Evolutionary conservation across 2,329 filamentous ascomycete genomes (phyloP).

Genomic region (Dactylellina parvicollis): DNA sequence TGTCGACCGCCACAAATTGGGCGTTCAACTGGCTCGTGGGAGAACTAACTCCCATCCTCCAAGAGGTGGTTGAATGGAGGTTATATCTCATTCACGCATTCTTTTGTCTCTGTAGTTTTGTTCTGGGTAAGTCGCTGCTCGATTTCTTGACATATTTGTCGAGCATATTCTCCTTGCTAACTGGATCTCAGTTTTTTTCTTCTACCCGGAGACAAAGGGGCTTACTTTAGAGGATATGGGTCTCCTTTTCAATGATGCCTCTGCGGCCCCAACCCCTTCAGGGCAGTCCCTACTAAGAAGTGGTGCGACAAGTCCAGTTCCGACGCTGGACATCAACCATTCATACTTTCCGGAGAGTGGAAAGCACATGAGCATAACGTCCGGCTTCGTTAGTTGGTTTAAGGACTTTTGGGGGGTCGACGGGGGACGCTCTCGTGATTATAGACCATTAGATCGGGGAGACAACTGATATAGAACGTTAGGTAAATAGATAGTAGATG

Average conservation of each 20-base stretch:
- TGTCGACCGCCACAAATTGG: conserved; percentile 97
- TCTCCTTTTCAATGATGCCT: conserved; percentile 81
- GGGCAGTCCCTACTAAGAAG: conserved; percentile 60
- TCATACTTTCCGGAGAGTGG: conserved; percentile 56
- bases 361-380: conserved; percentile 10
- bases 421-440: conserved; percentile 62
- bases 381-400: conserved; percentile 76
- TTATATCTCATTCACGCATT: conserved; percentile 95
- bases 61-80: conserved; percentile 91
- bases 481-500: background rate
- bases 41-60: conserved; percentile 90
- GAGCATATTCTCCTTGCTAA: conserved; percentile 32
- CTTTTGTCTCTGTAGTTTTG: conserved; percentile 93
- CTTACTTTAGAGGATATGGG: conserved; percentile 98
- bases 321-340: conserved; percentile 78
- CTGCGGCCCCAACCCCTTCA: conserved; percentile 59
- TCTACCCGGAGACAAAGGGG: conserved; percentile 96
- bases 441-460: conserved; percentile 60
- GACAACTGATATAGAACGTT: conserved; percentile 54
- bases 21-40: conserved; percentile 98
- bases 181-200: conserved; percentile 79
- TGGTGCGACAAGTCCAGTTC: conserved; percentile 75
- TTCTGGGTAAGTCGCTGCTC: conserved; percentile 80
- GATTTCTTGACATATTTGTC: background rate
- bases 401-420: conserved; percentile 71